Evolutionary conservation across 2,329 filamentous ascomycete genomes (phyloP), one percentile per base, ranked within the genome.

Genomic region (Fusarium camptoceras): DNA sequence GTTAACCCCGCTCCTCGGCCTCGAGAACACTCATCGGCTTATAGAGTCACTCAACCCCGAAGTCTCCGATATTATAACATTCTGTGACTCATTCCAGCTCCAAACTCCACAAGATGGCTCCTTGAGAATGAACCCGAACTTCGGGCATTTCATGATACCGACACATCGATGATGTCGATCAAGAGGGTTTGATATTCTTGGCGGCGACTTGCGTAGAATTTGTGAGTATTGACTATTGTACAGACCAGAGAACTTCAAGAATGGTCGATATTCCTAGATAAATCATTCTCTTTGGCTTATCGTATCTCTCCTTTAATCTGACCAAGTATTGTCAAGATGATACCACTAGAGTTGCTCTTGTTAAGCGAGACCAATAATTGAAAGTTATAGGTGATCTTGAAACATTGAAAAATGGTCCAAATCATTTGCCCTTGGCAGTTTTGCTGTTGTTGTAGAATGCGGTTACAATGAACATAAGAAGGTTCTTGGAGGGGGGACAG

Each of bases 1-100:
- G 22, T 22, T 41, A 49, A 66, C 61, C 63, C 63, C 63, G 63
- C 63, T 66, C 63, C 37, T 66, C 63, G 55, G 63, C 62, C 37
- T 25, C 30, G 25, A 28, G 24, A 53, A 41, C 12, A 18, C 24
- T 27, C 25, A 27, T 42, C 34, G 34, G 49, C 22, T 12, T 34
- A 44, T 24, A n/a, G 14, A 27, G 18, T 42, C 30, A 42, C n/a
- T 11, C 49, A 42, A 41, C n/a, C 6, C 49, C 41, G 41, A 43
- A 24, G 14, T 43, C 20, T 43, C 41, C 49, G 49, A 51, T 51
- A 24, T 51, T 41, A 14, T 8, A 42, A 14, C 34, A 53, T 7
- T 11, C 8, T 20, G 24, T 53, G 49, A 53, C 24, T 53, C 49
- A 53, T 10, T 18, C 28, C 14, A 7, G n/a, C 14, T 22, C 42